These are phyloP conservation scores for Apiotrichum sp. DNA, from an alignment of 1,284 basidiomycete genomes.

Conservation along the genomic window DNA sequence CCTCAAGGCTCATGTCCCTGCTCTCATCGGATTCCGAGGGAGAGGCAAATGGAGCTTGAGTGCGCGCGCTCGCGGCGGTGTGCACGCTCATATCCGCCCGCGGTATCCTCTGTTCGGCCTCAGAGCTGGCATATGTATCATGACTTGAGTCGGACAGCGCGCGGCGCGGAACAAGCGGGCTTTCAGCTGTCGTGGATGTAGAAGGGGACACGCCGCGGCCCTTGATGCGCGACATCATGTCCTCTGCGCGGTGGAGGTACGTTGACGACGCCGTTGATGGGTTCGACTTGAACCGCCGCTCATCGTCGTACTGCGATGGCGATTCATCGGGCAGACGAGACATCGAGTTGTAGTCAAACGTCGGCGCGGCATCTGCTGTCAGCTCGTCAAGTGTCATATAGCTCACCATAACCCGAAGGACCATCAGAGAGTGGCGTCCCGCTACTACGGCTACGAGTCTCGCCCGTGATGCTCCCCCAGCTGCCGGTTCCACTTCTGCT, in stretches of 20 bases:
- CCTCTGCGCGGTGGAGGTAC: conserved; percentile 66
- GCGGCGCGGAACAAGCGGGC: conserved; percentile 15
- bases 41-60: not conserved
- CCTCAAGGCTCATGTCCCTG: conserved; percentile 14
- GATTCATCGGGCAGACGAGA: conserved; percentile 3
- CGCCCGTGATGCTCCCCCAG: not conserved
- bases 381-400: not conserved
- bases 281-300: conserved; percentile 26
- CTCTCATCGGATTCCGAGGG: conserved; percentile 39
- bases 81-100: not conserved
- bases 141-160: conserved; percentile 40
- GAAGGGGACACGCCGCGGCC: conserved; percentile 39
- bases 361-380: conserved; percentile 18
- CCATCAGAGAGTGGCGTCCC: not conserved
- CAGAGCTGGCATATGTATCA: conserved; percentile 6
- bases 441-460: not conserved
- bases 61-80: not conserved
- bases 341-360: conserved; percentile 22
- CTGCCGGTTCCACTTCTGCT: conserved; percentile 22
- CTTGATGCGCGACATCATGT: conserved; percentile 75
- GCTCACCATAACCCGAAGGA: conserved; percentile 6
- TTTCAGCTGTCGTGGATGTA: conserved; percentile 24
- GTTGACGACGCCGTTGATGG: conserved; percentile 47
- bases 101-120: not conserved
- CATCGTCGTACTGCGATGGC: not conserved